Percentiles rank a stretch among this genome's conserved stretches.
Conservation (phyloP, 1,284 basidiomycete genomes). For the Somion occarium region DNA sequence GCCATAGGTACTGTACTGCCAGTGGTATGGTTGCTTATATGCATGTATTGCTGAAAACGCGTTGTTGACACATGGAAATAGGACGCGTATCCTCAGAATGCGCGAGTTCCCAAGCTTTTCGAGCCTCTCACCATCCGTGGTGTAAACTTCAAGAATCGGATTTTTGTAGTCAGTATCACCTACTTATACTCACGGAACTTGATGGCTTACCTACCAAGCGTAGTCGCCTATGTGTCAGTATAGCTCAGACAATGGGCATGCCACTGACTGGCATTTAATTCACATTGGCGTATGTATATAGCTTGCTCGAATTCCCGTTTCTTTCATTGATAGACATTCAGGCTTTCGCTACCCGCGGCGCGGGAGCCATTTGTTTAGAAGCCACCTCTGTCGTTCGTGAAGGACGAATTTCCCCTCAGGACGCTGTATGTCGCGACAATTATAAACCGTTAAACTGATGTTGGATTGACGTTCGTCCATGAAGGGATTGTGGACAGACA, state of each 20-base stretch:
- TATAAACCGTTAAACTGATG: background rate
- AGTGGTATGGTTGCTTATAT: conserved; percentile 31
- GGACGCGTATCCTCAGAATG: conserved; percentile 40
- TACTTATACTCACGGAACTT: too few species aligned
- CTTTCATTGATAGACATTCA: conserved; percentile 16
- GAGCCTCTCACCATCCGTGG: conserved; percentile 60
- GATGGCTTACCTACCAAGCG: background rate
- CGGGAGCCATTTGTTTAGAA: conserved; percentile 60
- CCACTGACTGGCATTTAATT: conserved; percentile 78
- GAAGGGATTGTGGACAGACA: conserved; percentile 73
- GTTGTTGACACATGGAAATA: too few species aligned
- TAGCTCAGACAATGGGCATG: conserved; percentile 65
- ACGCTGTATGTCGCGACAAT: conserved; percentile 24
- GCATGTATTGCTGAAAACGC: too few species aligned
- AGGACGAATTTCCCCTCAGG: conserved; percentile 51
- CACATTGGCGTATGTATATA: conserved; percentile 46
- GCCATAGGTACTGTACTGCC: conserved; percentile 48
- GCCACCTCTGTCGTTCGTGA: conserved; percentile 56
- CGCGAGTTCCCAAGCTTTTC: conserved; percentile 56
- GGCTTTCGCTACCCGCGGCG: conserved; percentile 56
- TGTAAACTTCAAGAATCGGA: conserved; percentile 68
- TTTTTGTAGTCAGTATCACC: conserved; percentile 41
- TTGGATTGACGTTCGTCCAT: background rate
- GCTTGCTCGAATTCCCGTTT: background rate
- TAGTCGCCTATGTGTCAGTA: conserved; percentile 81